A percentile compares a stretch with the other conserved stretches of the same genome.
These are phyloP conservation scores for Paramecium caudatum DNA, from an alignment of 73 alveolate species.

Conservation along the genomic window DNA sequence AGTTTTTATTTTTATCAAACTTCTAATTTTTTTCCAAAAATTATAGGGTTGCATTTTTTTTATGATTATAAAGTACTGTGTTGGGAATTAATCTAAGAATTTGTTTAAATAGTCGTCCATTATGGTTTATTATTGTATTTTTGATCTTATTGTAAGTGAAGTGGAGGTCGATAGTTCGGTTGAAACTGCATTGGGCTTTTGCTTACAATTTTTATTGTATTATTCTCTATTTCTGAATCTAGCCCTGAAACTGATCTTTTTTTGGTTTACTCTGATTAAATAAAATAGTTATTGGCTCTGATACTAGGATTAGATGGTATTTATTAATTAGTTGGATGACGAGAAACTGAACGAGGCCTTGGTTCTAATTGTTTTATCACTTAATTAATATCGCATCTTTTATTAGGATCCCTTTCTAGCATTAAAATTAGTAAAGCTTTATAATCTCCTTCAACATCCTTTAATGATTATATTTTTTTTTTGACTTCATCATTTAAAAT, in stretches of 20 bases:
- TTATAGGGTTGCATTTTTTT: too few species aligned
- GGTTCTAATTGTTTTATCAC: not conserved
- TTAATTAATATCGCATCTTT: not conserved
- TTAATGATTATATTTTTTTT: not conserved
- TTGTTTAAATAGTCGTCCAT: too few species aligned
- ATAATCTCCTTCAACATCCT: not conserved
- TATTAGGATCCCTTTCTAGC: not conserved
- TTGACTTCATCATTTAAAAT: not conserved
- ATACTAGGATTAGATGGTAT: not conserved
- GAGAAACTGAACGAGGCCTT: not conserved
- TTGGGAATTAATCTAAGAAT: too few species aligned
- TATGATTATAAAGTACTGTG: too few species aligned
- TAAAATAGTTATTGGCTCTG: not conserved
- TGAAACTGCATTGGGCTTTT: too few species aligned
- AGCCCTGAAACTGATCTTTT: not conserved
- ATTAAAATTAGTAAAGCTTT: not conserved
- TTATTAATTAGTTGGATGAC: not conserved
- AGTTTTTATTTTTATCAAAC: not conserved
- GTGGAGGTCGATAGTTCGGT: too few species aligned
- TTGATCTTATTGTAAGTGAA: too few species aligned
- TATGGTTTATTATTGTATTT: too few species aligned
- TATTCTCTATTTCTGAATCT: not conserved
- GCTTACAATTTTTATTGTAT: too few species aligned
- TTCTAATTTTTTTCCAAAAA: not conserved
- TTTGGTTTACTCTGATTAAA: too few species aligned